Evolutionary conservation across 306 rosid genomes (phyloP).

Genomic region (Purshia tridentata): DNA sequence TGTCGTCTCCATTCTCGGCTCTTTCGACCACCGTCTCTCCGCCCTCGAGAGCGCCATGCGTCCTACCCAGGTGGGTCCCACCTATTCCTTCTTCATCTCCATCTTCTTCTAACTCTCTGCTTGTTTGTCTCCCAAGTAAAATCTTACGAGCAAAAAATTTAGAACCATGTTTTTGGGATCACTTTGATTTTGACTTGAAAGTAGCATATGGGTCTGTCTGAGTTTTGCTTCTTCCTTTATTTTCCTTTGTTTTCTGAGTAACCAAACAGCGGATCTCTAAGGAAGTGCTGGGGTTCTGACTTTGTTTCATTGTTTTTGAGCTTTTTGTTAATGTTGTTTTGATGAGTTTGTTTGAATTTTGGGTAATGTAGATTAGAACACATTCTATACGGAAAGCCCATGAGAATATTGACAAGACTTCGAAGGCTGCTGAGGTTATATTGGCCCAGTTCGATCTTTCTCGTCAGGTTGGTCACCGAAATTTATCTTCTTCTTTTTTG

Average conservation of each 20-base stretch:
- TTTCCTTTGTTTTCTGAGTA: constrained; percentile 14
- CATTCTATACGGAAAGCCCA: constrained; percentile 94
- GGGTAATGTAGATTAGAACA: constrained; percentile 68
- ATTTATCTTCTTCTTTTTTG: not conserved
- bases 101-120: not conserved
- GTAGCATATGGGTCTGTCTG: not conserved
- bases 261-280: constrained; percentile 37
- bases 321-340: not conserved
- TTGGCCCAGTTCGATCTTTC: constrained; percentile 84
- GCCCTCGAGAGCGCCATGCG: constrained; percentile 99
- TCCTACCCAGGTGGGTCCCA: constrained; percentile 74
- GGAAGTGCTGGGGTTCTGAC: constrained; percentile 14
- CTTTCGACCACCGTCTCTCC: constrained; percentile 97
- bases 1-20: constrained; percentile 87
- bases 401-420: constrained; percentile 85
- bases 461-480: constrained; percentile 64
- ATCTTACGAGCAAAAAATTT: not conserved
- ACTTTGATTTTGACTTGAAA: constrained; percentile 32
- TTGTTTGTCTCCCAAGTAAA: constrained; percentile 7
- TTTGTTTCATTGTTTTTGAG: not conserved
- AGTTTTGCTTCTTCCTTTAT: not conserved
- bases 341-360: constrained; percentile 24
- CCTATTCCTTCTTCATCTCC: not conserved
- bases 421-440: constrained; percentile 85
- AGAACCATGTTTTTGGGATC: not conserved